Conservation (phyloP, 1,284 basidiomycete species). For the Ceratobasidium sp. region DNA sequence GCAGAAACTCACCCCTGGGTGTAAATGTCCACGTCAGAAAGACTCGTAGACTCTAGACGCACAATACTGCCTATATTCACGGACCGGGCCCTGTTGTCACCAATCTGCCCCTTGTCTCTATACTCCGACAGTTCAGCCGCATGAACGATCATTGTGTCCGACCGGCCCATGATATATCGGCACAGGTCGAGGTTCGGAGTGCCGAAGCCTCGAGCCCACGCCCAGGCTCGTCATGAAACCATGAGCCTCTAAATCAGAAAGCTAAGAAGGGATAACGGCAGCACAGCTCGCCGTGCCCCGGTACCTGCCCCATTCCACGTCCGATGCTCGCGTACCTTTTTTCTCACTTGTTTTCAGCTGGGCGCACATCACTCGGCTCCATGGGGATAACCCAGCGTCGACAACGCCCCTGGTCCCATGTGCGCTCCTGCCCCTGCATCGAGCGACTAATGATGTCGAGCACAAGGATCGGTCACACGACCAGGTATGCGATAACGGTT, state of each 20-base stretch:
- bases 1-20: not conserved
- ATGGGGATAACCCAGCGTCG: not conserved
- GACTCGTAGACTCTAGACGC: not conserved
- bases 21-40: not conserved
- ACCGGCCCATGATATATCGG: not conserved
- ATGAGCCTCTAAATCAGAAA: not conserved
- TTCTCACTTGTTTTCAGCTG: not conserved
- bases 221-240: not conserved
- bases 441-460: not conserved
- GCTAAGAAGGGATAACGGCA: not conserved
- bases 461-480: not conserved
- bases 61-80: not conserved
- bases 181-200: not conserved
- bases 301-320: not conserved
- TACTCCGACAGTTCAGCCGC: not conserved
- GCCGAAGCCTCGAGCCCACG: not conserved
- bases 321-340: not conserved
- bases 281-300: not conserved
- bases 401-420: too few species aligned
- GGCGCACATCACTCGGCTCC: not conserved
- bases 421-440: not conserved
- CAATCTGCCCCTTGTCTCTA: not conserved
- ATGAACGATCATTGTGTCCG: not conserved
- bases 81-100: not conserved
- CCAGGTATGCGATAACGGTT: not conserved